Evolutionary conservation across 768 basidiomycete genomes (phyloP), one percentile per base, ranked within the genome.

Genomic region (Porpolomopsis calyptriformis): DNA sequence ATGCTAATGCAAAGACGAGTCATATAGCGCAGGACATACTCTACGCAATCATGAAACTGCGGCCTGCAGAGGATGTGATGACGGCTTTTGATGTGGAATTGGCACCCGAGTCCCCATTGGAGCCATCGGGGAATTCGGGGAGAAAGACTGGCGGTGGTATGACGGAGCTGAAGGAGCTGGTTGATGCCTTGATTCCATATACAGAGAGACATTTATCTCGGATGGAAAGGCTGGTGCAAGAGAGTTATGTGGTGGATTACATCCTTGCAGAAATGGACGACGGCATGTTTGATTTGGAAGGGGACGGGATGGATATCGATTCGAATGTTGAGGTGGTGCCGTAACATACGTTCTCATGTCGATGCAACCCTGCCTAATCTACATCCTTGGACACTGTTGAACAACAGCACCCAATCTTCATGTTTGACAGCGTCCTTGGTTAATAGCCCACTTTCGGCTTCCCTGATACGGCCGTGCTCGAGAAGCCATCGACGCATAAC

Each of bases 161-260:
- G 31, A 63, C 65, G 20, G 67, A 67, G 24, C 59, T 87, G 42
- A 80, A 78, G 55, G 90, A 96, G 43, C 62, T 94, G 45, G 64
- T 97, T 9, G 88, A 92, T 38, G 84, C 80, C 3, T 66, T 97
- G 45, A 77, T 97, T 42, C 92, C 96, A 9, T 99, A 98, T 59
- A 93, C 93, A 7, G 90, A 94, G 60, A 75, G 96, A 43, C 96
- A 99, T 66, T 76, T 93, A 35, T 66, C 80, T 29, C 71, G 93
- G 53, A 75, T 92, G 61, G 89, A 93, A 48, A 77, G 80, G 57
- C 65, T 96, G 46, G 77, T 96, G 25, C 89, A 96, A 66, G 96
- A 98, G 57, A 96, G 90, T 60, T 98, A 91, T 57, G 80, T 96
- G 51, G 77, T 99, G 46, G 96, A 99, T 60, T 93, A 86, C 52